Base-by-base conservation (phyloP, 2,329 filamentous ascomycete species). In the Zymoseptoria passerinii region DNA sequence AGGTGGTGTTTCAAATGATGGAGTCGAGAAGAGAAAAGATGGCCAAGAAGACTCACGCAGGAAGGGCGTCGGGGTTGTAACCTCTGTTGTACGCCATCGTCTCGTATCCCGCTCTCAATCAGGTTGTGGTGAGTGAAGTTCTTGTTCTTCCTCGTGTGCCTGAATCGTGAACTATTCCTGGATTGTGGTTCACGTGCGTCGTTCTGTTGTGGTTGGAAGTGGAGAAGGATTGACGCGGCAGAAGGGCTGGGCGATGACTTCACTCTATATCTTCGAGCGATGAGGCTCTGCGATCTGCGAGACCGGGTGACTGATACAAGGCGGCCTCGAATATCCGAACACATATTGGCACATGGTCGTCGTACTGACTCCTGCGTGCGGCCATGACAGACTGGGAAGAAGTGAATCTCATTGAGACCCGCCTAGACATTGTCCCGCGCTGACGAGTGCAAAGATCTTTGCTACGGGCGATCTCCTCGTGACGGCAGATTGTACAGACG, bases 31-130 rank as follows among this genome's bases (percentile, higher is more conserved):
- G 16, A 48, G 52, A 55, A 52, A 50, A 48, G 20, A 50, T 19
- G 57, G 57, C 53, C 52, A 49, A 53, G 53, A 28, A 19, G 50
- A 77, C 87, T 77, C 81, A 94, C 88, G 90, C 90, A 72, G 92
- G 92, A 64, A 99, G 84, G 72, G 91, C 89, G 79, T 99, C 92
- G 35, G 92, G 92, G 74, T 99, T 95, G 78, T 91, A 94, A 57
- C 87, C 84, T 74, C 85, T 86, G 77, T 95, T 95, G 81, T 97
- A 97, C 58, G 92, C 92, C 92, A 97, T 97, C 35, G 13, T 44
- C 35, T 44, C 35, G 35, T 44, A 44, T 44, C 16, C 35, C 35
- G 7, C 35, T 44, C 35, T 44, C 35, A 16, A 40, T 40, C 35
- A 40, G 35, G 35, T 10, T 40, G 3, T 10, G 35, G 35, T 40